phyloP scores from a whole-genome alignment of 2,329 filamentous ascomycete genomes.

The Cytospora piceae region DNA sequence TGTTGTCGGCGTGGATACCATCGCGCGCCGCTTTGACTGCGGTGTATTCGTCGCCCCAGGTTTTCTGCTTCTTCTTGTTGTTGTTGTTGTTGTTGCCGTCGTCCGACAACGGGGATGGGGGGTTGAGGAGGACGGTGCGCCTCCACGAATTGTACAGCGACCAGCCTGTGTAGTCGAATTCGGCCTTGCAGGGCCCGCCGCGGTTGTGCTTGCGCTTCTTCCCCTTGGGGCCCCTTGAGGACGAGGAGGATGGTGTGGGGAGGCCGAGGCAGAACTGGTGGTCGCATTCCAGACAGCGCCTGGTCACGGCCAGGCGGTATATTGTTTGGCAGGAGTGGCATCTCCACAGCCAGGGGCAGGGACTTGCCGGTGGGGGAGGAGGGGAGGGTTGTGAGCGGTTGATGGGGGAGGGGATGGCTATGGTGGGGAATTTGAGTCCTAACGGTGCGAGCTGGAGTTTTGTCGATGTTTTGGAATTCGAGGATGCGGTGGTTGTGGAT shows the following conservation, averaged over 20 bases:
- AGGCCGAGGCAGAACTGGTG: constrained; percentile 40
- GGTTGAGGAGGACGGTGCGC: constrained; percentile 31
- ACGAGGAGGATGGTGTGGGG: constrained; percentile 25
- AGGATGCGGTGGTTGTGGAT: neutral
- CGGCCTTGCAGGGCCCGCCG: constrained; percentile 33
- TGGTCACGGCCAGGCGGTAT: constrained; percentile 41
- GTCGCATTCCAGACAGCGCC: constrained; percentile 45
- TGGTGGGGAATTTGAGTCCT: neutral
- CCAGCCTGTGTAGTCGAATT: constrained; percentile 44
- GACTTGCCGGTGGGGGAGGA: constrained; percentile 5
- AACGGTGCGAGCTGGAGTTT: neutral
- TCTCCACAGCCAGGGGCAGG: constrained; percentile 40
- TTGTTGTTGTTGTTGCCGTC: neutral
- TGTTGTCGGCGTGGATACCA: neutral
- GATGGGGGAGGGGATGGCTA: constrained; percentile 13
- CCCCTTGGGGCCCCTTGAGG: constrained; percentile 26
- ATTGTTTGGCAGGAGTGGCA: constrained; percentile 39
- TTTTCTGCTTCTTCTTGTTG: neutral
- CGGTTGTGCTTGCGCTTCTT: constrained; percentile 19
- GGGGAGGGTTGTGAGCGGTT: constrained; percentile 16
- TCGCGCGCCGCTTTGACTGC: neutral
- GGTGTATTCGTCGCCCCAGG: constrained; percentile 25
- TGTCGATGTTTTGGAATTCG: neutral
- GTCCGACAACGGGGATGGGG: neutral
- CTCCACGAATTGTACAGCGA: constrained; percentile 37